A percentile compares a stretch with the other conserved stretches of the same genome.
phyloP scores from a whole-genome alignment of 208 protist species.

The Wallacemonas collosoma region DNA sequence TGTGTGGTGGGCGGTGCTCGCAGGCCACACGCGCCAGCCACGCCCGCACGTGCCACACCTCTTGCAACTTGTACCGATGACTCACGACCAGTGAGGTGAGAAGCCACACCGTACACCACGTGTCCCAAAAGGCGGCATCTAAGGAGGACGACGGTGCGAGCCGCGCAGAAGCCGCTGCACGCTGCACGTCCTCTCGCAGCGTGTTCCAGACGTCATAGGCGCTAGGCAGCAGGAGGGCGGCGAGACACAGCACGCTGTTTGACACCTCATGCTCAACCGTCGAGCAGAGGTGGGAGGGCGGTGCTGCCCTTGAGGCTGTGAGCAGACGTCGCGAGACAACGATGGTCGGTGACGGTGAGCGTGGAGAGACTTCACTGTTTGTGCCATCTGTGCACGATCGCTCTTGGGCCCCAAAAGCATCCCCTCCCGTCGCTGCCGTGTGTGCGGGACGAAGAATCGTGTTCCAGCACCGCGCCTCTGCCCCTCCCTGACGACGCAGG shows the following conservation, averaged over 20 bases:
- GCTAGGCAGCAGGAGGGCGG: neutral
- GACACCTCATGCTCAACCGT: neutral
- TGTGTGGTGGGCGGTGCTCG: neutral
- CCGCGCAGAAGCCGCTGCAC: neutral
- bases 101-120: conserved; percentile 2
- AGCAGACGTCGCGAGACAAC: conserved; percentile 4
- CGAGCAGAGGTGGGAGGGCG: no score
- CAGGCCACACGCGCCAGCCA: conserved; percentile 12
- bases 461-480: neutral
- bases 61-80: conserved; percentile 15
- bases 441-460: neutral
- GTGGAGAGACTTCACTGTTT: neutral
- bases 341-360: neutral
- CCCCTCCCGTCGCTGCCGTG: neutral
- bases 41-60: conserved; percentile 12
- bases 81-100: conserved; percentile 8
- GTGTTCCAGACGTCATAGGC: conserved; percentile 1
- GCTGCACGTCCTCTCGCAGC: neutral
- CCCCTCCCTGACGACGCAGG: neutral
- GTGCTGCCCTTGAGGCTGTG: neutral
- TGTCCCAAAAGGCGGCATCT: neutral
- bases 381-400: neutral
- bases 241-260: neutral
- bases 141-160: neutral
- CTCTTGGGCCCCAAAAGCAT: no score